Evolutionary conservation across 495 filamentous ascomycete genomes (phyloP), one percentile per base, ranked within the genome.

Genomic region (Corynascus novoguineensis): DNA sequence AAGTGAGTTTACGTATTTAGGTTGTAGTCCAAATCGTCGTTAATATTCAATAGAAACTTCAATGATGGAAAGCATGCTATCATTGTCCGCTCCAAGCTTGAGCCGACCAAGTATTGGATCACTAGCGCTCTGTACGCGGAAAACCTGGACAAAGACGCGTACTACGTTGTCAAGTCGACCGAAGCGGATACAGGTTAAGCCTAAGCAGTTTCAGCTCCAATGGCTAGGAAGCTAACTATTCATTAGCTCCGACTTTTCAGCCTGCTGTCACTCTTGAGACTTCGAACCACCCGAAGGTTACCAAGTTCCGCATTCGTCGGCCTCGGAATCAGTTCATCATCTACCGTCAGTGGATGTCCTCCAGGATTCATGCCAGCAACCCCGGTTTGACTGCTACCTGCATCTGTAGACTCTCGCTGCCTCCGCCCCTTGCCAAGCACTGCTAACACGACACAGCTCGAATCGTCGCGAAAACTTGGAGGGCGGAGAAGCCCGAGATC

Each of bases 261-360:
- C 2, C 14, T 24, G 19, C 31, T 15, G 22, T 17, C 29, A n/a
- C 29, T 12, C 7, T 31, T 31, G 24, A 55, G 19, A 15, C 15
- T 19, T 22, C 28, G 41, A 31, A 27, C 8, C 29, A 38, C 15
- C 15, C 31, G 29, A 42, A 57, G 9, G 46, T 22, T 5, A 24
- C 14, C 21, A 50, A 50, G 31, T 17, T 50, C 5, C 21, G 22
- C 11, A 52, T 58, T 10, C 62, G 59, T 32, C 54, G 62, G 22
- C 62, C 62, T 4, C 35, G 35, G 3, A 64, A 64, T 25, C 53
- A 41, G 9, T 61, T 53, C 42, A 64, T 59, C 31, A 31, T 64
- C 3, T 61, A 58, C 40, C 58, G 62, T 32, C 55, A 61, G 42
- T 32, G 35, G 40, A 44, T 40, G 49, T 55, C 58, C 8, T 7